phyloP scores from a whole-genome alignment of 257 asterid genomes.

The Solanum chaucha region DNA sequence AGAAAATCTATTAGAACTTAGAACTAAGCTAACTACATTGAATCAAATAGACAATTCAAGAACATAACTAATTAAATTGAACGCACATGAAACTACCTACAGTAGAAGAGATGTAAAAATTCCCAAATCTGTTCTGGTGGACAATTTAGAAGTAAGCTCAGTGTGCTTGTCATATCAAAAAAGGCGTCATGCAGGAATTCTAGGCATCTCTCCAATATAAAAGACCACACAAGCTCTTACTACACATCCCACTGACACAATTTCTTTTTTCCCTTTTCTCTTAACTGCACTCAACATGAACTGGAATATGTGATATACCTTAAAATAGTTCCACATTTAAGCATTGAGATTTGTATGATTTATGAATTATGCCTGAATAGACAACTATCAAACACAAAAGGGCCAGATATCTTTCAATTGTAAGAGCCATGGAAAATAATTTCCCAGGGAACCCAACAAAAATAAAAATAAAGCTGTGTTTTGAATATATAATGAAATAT shows the following conservation, averaged over 20 bases:
- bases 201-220: not conserved
- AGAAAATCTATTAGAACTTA: not conserved
- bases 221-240: not conserved
- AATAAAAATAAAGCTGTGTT: not conserved
- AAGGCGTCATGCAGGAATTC: not conserved
- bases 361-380: not conserved
- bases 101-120: not conserved
- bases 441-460: not conserved
- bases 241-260: not conserved
- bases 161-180: not conserved
- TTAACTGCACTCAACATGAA: not conserved
- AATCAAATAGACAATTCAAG: not conserved
- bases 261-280: not conserved
- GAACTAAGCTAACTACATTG: not conserved
- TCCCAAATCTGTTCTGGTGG: not conserved
- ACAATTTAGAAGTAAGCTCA: not conserved
- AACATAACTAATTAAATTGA: not conserved
- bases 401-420: not conserved
- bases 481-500: not conserved
- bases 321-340: not conserved
- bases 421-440: not conserved
- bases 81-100: not conserved
- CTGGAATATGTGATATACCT: not conserved
- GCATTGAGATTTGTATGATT: not conserved
- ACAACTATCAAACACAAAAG: not conserved